Base-by-base conservation (phyloP, 2,329 filamentous ascomycete genomes). In the Pleurostoma richardsiae region DNA sequence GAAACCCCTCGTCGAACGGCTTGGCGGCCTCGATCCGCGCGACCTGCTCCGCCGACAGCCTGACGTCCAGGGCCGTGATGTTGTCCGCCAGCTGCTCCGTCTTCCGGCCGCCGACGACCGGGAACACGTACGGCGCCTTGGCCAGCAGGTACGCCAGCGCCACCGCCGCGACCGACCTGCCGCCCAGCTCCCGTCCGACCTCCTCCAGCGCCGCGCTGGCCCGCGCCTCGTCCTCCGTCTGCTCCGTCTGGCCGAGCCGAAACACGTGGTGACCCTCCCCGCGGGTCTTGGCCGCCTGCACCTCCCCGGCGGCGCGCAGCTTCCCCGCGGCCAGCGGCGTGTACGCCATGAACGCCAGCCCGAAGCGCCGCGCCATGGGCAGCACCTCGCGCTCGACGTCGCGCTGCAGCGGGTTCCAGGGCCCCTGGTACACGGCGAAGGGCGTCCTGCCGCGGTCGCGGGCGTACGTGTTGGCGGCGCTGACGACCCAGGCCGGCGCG, bases 361-460 rank as follows among this genome's bases (percentile, higher is more conserved):
- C 44, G 10, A 42, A 41, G 6, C 31, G 29, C 19, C 46, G 58
- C 49, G 44, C 56, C 58, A 55, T 54, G 5, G 53, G 53, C 4
- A 55, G 49, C 6, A 57, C 48, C 2, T 58, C 56, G 2, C 55
- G 49, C 49, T 58, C 55, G 7, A 58, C 40, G 26, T 57, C 55
- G 8, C 56, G 48, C 0, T 39, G 31, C 41, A 51, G 36, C 4
- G 79, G 77, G 27, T 68, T 78, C 82, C 83, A 88, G 8, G 66
- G 68, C 7, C 85, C 85, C 63, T 86, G 82, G 62, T 86, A 88
- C 30, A 88, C 77, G 33, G 71, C 77, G 67, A 90, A 90, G 38
- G 77, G 82, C 2, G 81, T 79, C 29, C 89, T 72, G n/a, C 83
- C 84, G 52, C 89, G 79, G 52, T 80, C 75, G 39, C 83, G 77